Evolutionary conservation across 495 filamentous ascomycete genomes (phyloP).

Genomic region (Neurospora sp.): DNA sequence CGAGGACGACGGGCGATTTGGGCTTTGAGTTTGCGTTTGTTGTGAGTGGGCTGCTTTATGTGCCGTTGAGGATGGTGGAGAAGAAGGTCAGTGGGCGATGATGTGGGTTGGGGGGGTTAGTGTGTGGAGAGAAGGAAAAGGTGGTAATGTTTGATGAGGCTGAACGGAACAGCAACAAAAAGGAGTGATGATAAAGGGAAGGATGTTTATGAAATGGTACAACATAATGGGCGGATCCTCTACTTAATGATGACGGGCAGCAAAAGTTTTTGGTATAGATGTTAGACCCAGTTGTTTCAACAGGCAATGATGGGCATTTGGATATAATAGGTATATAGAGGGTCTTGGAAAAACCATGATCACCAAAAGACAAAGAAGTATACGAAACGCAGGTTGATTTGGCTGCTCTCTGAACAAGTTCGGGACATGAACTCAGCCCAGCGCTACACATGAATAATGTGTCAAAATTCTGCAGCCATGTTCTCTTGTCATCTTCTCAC

Average conservation of each 20-base stretch:
- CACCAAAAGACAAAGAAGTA: background rate
- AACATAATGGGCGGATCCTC: background rate
- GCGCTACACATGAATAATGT: background rate
- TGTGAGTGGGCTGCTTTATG: slow-evolving; percentile 36
- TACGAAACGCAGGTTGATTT: background rate
- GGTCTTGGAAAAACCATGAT: background rate
- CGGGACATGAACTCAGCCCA: background rate
- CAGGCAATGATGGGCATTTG: background rate
- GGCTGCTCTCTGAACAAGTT: background rate
- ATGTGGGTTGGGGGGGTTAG: background rate
- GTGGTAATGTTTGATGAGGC: no score
- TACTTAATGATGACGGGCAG: background rate
- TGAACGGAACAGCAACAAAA: background rate
- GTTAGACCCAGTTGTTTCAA: background rate
- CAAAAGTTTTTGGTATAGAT: background rate
- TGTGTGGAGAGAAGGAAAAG: no score
- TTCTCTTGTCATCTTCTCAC: background rate
- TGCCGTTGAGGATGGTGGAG: slow-evolving; percentile 32
- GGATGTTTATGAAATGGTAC: background rate
- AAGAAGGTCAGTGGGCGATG: slow-evolving; percentile 19
- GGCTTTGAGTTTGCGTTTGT: slow-evolving; percentile 49
- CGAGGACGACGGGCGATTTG: slow-evolving; percentile 44
- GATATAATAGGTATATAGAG: background rate
- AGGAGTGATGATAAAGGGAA: background rate
- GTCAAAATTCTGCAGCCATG: no score